Conservation (phyloP, 164 flowering plant genomes). For the Litsea cubeba region DNA sequence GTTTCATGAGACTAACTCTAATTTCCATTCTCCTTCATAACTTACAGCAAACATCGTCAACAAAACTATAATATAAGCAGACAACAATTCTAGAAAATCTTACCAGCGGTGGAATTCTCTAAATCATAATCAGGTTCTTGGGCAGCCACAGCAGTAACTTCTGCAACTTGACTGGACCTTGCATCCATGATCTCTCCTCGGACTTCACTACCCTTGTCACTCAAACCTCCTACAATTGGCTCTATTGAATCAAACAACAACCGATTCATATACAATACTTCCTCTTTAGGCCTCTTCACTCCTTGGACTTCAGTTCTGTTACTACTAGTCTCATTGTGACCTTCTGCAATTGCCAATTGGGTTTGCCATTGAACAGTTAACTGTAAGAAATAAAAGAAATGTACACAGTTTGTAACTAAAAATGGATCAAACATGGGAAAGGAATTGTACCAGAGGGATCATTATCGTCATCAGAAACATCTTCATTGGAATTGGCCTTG, state of each 20-base stretch:
- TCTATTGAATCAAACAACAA: no score
- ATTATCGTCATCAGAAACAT: conserved; percentile 43
- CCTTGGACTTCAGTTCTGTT: conserved; percentile 9
- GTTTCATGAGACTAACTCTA: background rate
- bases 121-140: background rate
- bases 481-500: conserved; percentile 29
- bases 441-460: conserved; percentile 36
- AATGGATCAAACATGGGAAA: background rate
- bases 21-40: background rate
- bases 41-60: background rate
- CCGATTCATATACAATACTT: conserved; percentile 29
- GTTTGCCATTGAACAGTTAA: conserved; percentile 8
- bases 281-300: conserved; percentile 12
- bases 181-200: background rate
- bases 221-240: no score
- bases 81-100: background rate
- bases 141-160: background rate
- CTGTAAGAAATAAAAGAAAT: background rate
- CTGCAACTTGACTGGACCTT: background rate
- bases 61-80: background rate
- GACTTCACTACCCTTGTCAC: no score
- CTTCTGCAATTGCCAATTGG: conserved; percentile 22
- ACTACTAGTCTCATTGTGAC: conserved; percentile 17
- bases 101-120: background rate
- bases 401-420: background rate